Evolutionary conservation across 345 rosid genomes (phyloP).

Genomic region (Psidium guajava): DNA sequence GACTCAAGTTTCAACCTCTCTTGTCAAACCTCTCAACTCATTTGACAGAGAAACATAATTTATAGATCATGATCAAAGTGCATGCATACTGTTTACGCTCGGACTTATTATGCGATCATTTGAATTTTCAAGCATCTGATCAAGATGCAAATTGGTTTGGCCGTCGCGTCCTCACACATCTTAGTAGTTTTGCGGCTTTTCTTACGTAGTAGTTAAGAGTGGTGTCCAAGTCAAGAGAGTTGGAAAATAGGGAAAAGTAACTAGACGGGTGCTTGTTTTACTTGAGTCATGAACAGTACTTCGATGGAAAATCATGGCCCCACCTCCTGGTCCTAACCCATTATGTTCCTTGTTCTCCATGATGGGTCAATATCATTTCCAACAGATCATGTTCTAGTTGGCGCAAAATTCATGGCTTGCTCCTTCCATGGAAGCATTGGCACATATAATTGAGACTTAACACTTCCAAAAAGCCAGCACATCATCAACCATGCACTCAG

Average conservation of each 20-base stretch:
- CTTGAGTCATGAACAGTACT: not conserved
- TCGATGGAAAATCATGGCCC: not conserved
- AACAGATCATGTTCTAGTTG: not conserved
- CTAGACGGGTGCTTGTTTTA: not conserved
- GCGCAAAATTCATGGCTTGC: not conserved
- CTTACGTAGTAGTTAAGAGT: not conserved
- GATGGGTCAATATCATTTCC: not conserved
- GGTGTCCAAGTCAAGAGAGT: not conserved
- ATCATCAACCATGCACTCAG: not conserved
- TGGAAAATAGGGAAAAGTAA: not conserved
- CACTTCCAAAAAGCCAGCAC: conserved; percentile 2
- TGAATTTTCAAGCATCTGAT: not conserved
- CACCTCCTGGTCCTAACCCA: not conserved
- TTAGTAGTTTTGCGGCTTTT: not conserved
- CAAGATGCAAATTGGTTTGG: not conserved
- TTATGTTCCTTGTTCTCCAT: not conserved
- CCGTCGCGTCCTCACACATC: not conserved
- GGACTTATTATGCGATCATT: not conserved
- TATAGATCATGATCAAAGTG: not conserved
- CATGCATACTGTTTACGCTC: not conserved
- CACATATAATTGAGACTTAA: not conserved
- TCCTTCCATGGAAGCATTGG: not conserved
- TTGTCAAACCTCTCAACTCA: not conserved
- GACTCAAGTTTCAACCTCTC: not conserved
- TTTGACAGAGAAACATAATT: not conserved